phyloP scores from a whole-genome alignment of 768 basidiomycete genomes.

The Boletus bicolor region DNA sequence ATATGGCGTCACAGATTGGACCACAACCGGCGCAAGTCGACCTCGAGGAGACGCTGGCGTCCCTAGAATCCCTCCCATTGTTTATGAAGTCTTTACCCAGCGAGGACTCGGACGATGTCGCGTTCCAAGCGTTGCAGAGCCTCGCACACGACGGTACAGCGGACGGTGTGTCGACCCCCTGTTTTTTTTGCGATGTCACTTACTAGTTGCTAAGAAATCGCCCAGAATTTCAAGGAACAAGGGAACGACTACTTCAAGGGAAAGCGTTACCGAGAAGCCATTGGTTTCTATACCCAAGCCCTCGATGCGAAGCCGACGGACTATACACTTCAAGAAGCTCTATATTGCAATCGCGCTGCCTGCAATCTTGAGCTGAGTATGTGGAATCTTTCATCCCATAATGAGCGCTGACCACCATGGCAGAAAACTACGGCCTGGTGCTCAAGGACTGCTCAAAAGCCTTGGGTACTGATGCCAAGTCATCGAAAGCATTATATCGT shows the following conservation, averaged over 20 bases:
- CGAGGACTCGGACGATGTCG: constrained; percentile 57
- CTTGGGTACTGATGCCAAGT: constrained; percentile 55
- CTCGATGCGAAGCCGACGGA: constrained; percentile 81
- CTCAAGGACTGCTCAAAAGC: constrained; percentile 81
- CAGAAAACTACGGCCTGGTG: constrained; percentile 87
- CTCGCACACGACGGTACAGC: constrained; percentile 88
- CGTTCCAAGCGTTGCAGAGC: constrained; percentile 79
- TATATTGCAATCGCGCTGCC: constrained; percentile 88
- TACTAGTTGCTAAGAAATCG: constrained; percentile 58
- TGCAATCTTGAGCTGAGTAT: constrained; percentile 86
- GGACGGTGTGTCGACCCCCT: constrained; percentile 65
- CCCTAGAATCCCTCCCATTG: constrained; percentile 70
- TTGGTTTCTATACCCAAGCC: constrained; percentile 88
- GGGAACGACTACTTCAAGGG: constrained; percentile 93
- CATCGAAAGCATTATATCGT: constrained; percentile 85
- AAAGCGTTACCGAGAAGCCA: constrained; percentile 82
- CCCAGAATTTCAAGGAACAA: constrained; percentile 90
- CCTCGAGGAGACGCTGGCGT: constrained; percentile 37
- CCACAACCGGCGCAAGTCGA: constrained; percentile 24
- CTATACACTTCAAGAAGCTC: constrained; percentile 50
- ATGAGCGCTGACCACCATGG: neutral
- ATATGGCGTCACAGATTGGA: constrained; percentile 24
- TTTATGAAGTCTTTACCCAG: constrained; percentile 90
- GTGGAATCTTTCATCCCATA: constrained; percentile 23
- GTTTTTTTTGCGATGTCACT: neutral